Evolutionary conservation across 495 filamentous ascomycete genomes (phyloP), one percentile per base, ranked within the genome.

Genomic region (Neurospora intermedia): DNA sequence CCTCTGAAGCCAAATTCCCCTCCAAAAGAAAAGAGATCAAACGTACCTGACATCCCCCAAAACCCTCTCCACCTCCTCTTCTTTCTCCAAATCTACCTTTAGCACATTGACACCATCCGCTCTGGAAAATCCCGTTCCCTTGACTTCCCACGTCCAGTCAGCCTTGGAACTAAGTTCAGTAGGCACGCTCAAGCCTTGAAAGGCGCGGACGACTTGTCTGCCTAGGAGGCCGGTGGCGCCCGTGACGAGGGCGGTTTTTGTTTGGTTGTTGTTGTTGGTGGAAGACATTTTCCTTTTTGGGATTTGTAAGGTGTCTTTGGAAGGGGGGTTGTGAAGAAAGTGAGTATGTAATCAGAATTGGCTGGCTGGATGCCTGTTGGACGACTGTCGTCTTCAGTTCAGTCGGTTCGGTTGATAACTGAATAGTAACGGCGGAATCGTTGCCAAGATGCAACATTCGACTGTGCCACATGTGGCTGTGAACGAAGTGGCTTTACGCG

Each of bases 211-310:
- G 18, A 94, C 90, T 80, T 96, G 89, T 20, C 94, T 88, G 42
- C 94, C 94, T 9, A 98, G 87, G 3, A 96, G 85, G 62, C 94
- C 94, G 45, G 88, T 95, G 54, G 92, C 94, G 43, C 94, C 94
- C 38, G 94, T 98, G 69, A 98, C 83, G 27, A 98, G 85, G 45
- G 86, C 93, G 43, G 87, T 91, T 69, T 81, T 83, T 80, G 31
- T 43, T 70, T 2, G 38, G n/a, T 41, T 69, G 27, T 31, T 69
- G 27, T 31, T 31, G 48, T 43, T 74, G 42, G 16, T 39, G 43
- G 16, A 46, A 39, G 16, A 46, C 70, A 27, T 69, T 59, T 72
- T 69, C 45, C 54, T 71, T 69, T 69, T 40, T 69, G 40, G 40
- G 40, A 31, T 41, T 41, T 66, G 20, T 35, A 41, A 9, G 54